Conservation (phyloP, 1,139 yeast species). For the Diutina mesorugosa region DNA sequence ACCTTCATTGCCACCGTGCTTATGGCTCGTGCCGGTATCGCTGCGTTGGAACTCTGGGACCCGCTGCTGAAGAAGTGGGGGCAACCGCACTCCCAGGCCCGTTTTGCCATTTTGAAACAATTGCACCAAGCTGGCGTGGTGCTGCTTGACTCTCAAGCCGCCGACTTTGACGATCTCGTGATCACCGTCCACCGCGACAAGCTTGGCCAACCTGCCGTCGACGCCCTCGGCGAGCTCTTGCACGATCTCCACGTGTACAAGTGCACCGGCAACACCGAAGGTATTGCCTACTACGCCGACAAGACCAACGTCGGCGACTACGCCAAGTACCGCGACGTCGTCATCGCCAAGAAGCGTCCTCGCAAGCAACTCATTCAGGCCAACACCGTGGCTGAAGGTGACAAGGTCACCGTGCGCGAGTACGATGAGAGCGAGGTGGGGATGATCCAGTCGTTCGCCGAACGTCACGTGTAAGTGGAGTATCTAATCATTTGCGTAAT, state of each 20-base stretch:
- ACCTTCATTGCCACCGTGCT: slow-evolving; percentile 55
- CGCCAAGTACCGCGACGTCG: slow-evolving; percentile 52
- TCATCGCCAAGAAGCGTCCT: slow-evolving; percentile 62
- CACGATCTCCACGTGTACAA: slow-evolving; percentile 65
- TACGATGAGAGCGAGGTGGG: slow-evolving; percentile 68
- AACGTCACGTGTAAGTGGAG: slow-evolving; percentile 29
- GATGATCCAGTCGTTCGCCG: slow-evolving; percentile 64
- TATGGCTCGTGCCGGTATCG: slow-evolving; percentile 81
- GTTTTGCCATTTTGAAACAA: slow-evolving; percentile 72
- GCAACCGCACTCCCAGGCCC: slow-evolving; percentile 92
- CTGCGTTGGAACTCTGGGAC: slow-evolving; percentile 80
- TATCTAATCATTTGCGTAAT: not conserved
- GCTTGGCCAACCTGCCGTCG: slow-evolving; percentile 56
- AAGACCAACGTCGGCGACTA: slow-evolving; percentile 60
- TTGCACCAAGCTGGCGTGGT: slow-evolving; percentile 61
- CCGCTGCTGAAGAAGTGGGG: slow-evolving; percentile 79
- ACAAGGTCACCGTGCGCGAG: slow-evolving; percentile 44
- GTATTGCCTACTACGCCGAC: slow-evolving; percentile 47
- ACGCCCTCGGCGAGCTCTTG: slow-evolving; percentile 62
- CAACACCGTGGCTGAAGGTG: slow-evolving; percentile 38
- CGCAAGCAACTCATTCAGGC: slow-evolving; percentile 79
- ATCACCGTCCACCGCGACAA: slow-evolving; percentile 46
- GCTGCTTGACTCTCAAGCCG: slow-evolving; percentile 33
- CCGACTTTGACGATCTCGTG: slow-evolving; percentile 43
- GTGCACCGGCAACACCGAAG: slow-evolving; percentile 59